phyloP scores from a whole-genome alignment of 2,329 filamentous ascomycete species.

The Microsporum audouinii region DNA sequence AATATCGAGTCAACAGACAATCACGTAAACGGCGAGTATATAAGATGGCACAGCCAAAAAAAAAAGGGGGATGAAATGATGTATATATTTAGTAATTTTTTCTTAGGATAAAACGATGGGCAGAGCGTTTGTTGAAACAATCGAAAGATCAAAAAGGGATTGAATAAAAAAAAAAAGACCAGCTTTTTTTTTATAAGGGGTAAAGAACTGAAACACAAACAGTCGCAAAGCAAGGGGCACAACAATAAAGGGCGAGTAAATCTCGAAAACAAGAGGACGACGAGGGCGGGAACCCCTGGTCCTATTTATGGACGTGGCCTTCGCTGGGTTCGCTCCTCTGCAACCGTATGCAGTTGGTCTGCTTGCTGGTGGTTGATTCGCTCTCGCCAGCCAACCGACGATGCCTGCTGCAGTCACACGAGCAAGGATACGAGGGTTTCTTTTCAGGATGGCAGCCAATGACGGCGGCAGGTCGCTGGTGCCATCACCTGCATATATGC shows the following conservation, averaged over 20 bases:
- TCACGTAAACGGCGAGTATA: neutral
- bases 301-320: constrained; percentile 4
- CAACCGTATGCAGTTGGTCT: neutral
- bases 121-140: constrained; percentile 2
- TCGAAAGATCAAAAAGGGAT: neutral
- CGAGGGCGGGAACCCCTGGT: neutral
- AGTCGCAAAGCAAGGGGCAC: neutral
- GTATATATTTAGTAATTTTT: constrained; percentile 1
- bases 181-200: constrained; percentile 3
- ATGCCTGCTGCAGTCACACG: neutral
- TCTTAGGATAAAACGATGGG: neutral
- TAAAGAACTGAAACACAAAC: constrained; percentile 1
- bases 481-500: constrained; percentile 2
- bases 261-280: neutral
- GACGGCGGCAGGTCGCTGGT: neutral
- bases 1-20: neutral
- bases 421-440: neutral
- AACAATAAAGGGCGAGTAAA: neutral
- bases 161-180: constrained; percentile 3
- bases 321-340: neutral
- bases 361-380: neutral
- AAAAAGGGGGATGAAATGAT: neutral
- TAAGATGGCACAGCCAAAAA: neutral
- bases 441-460: neutral
- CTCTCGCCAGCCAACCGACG: neutral